Evolutionary conservation across 306 rosid species (phyloP), one percentile per base, ranked within the genome.

Genomic region (Vigna mungo): DNA sequence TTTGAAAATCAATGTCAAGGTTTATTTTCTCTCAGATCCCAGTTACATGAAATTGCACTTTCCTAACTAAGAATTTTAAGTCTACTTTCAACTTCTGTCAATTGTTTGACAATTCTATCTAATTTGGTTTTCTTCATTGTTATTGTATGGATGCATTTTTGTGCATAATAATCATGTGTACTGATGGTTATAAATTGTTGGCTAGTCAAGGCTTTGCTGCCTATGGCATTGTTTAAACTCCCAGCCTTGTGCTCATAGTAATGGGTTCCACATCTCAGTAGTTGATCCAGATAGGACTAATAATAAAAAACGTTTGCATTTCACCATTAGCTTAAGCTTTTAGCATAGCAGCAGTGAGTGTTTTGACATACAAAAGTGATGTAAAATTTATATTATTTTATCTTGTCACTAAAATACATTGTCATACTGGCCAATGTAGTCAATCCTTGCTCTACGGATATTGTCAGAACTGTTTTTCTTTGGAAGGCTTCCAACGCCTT

Each of bases 1-100:
- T 20, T 47, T 94, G 76, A 94, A 94, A 78, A 94, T 94, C 17
- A 94, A 94, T 58, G 98, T 94, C 4, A 94, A 94, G 88, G 98
- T 94, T 54, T 65, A 63, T 76, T 56, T 51, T 3, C 78, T 49
- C 59, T 36, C 63, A 36, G 18, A 75, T 49, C 48, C 64, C 75
- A 3, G 18, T 80, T 14, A 71, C 72, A 59, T 20, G 11, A 75
- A 58, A 34, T 80, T 36, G 36, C 44, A 47, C 68, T 49, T 74
- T 52, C 69, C n/a, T 11, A 18, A 53, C 5, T 20, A 18, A 18
- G 16, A 55, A 30, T 21, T 55, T 58, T 2, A 58, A 25, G 9
- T 23, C 37, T 25, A 25, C 64, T 14, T 15, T 59, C 18, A 27
- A 60, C 3, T 61, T 77, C 9, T 51, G 7, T 27, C 51, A 17